Evolutionary conservation across 2,329 filamentous ascomycete genomes (phyloP).

Genomic region (Sporothrix pseudoabietina): DNA sequence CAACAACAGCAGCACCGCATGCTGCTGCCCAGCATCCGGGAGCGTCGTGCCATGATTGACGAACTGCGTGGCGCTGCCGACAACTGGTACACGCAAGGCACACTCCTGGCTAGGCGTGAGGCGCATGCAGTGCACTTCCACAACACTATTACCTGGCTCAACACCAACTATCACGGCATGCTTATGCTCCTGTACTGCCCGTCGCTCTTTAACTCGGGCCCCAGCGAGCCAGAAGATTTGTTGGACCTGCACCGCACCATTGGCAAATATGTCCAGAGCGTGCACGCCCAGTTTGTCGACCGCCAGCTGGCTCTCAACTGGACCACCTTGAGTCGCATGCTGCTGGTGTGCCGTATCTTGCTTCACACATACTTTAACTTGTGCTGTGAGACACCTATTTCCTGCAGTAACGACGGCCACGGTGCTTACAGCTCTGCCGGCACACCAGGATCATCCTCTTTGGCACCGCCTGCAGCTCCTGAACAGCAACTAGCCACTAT

Average conservation of each 20-base stretch:
- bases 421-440: neutral
- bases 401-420: neutral
- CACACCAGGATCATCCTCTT: neutral
- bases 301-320: constrained; percentile 49
- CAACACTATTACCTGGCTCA: constrained; percentile 50
- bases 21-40: constrained; percentile 36
- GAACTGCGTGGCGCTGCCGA: constrained; percentile 47
- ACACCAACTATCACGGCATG: constrained; percentile 49
- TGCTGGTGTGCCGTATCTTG: constrained; percentile 45
- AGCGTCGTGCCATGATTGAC: constrained; percentile 42
- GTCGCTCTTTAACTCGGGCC: constrained; percentile 45
- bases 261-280: constrained; percentile 48
- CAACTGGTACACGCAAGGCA: constrained; percentile 51
- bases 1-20: constrained; percentile 14
- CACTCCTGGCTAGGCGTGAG: constrained; percentile 47
- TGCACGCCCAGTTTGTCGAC: constrained; percentile 46
- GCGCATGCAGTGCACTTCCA: constrained; percentile 50
- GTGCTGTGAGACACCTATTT: neutral
- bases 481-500: constrained; percentile 19
- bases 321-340: constrained; percentile 46
- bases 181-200: constrained; percentile 50
- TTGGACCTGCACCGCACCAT: constrained; percentile 45
- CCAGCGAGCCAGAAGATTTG: constrained; percentile 38
- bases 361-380: constrained; percentile 39
- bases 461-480: neutral